Base-by-base conservation (phyloP, 108 stramenopile genomes). In the Cylindrotheca fusiformis region DNA sequence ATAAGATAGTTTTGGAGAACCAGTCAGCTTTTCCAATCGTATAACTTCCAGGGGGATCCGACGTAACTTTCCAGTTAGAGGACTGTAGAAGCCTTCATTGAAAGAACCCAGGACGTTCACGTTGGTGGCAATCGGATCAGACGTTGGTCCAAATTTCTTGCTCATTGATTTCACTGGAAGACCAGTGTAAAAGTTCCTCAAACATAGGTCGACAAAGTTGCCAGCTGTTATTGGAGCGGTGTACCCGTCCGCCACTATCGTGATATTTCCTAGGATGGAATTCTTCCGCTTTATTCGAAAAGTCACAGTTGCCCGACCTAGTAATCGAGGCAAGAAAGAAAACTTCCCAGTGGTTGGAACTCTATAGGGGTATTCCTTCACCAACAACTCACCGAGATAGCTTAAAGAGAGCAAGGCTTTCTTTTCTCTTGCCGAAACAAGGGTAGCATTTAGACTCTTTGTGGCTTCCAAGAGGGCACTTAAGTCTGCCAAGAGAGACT, bases 81-180 rank as follows among this genome's bases (percentile, higher is more conserved):
- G 90, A 64, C 86, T 85, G 54, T 91, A 91, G 59, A 91, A 91
- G 0, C 91, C 91, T 76, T 93, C 91, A 47, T 90, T 76, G 54
- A 77, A 93, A 3, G 86, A 86, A 25, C 91, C 91, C 28, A 88
- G 50, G 29, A 93, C 63, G 25, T 86, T 84, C n/a, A 88, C 17
- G 45, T 31, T 52, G 50, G 58, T 68, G 52, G 68, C 33, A 26
- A 76, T 54, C 62, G 49, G 23, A 23, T 65, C 71, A 19, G 21
- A 20, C 3, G 78, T 65, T 17, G 72, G 73, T 10, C 80, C 80
- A 58, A 87, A 52, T 48, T 74, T 70, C 47, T 90, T 90, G 33
- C 66, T 63, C 48, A 80, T 65, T 1, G 61, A 69, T 63, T 86
- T 88, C 55, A 93, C 69, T 25, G 79, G 81, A 45, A 93, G 74